Evolutionary conservation across 352 stramenopile species (phyloP).

Genomic region (Thraustotheca clavata): DNA sequence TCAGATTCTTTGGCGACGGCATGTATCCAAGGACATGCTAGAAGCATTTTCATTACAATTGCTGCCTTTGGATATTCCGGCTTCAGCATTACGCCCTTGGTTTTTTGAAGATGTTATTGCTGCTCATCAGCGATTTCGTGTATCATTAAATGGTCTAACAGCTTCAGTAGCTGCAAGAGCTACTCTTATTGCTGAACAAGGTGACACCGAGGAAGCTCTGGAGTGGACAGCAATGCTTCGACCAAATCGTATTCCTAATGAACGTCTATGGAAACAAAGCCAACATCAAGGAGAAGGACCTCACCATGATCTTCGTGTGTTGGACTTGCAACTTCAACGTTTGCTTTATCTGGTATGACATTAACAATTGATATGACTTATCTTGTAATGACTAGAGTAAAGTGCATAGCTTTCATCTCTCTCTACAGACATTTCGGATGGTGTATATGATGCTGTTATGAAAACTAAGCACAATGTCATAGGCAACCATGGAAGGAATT

Average conservation of each 20-base stretch:
- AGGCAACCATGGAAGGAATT: constrained; percentile 7
- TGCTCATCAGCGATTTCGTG: background rate
- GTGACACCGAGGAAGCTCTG: constrained; percentile 8
- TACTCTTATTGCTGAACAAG: background rate
- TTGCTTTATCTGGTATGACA: constrained; percentile 2
- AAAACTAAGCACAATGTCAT: background rate
- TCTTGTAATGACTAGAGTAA: background rate
- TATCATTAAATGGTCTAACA: background rate
- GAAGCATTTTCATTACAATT: background rate
- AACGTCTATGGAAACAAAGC: constrained; percentile 3
- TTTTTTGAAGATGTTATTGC: constrained; percentile 13
- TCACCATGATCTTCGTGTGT: background rate
- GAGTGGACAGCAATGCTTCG: constrained; percentile 7
- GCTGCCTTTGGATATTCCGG: constrained; percentile 3
- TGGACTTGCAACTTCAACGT: constrained; percentile 16
- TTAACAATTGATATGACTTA: background rate
- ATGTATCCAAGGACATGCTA: background rate
- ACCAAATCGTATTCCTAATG: background rate
- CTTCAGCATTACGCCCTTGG: background rate
- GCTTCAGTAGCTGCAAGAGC: background rate
- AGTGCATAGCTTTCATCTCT: constrained; percentile 14
- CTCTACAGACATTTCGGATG: constrained; percentile 10
- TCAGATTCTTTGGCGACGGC: constrained; percentile 18
- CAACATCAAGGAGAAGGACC: background rate
- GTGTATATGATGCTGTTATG: background rate